Base-by-base conservation (phyloP, 345 rosid genomes). In the Streptanthus diversifolius region DNA sequence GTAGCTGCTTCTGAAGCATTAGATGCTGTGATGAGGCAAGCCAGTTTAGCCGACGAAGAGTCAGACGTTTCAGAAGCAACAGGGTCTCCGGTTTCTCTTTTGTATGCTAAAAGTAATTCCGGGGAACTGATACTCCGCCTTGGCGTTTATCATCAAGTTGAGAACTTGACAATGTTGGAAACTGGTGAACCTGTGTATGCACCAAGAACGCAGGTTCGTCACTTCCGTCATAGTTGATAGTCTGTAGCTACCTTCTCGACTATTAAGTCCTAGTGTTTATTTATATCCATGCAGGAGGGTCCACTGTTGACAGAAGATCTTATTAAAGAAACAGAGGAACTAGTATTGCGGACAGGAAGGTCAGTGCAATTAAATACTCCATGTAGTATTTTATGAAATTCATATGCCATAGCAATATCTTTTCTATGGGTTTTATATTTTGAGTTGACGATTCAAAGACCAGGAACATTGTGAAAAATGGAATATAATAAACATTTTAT, bases 281-380 rank as follows among this genome's bases (percentile, higher is more conserved):
- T 22, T 47, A 67, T 69, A 36, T 65, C 51, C 45, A n/a, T 77
- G 66, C 75, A 95, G 99, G 99, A 95, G 80, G 95, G 88, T 53
- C 96, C 97, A 30, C 77, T 95, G 77, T 91, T 95, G 71, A 88
- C 99, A 1, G 99, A 95, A 80, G 99, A 95, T 82, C 89, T 91
- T 78, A 91, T 91, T 24, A 87, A 70, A 83, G 99, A 95, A 87
- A 91, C 90, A 73, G 99, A 95, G 80, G 99, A 95, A 76, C 82
- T 95, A 12, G 87, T 95, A 60, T 93, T 95, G 74, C 90, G 97
- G 53, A 95, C 99, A 49, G 93, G 99, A 79, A 95, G 99, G 99
- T 95, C 54, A 70, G 79, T 74, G 39, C 17, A 1, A 25, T 41
- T 40, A 40, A 18, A n/a, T 52, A 12, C 29, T 13, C 36, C 9